phyloP scores from a whole-genome alignment of 1,284 basidiomycete genomes.

The Cutaneotrichosporon sp. region DNA sequence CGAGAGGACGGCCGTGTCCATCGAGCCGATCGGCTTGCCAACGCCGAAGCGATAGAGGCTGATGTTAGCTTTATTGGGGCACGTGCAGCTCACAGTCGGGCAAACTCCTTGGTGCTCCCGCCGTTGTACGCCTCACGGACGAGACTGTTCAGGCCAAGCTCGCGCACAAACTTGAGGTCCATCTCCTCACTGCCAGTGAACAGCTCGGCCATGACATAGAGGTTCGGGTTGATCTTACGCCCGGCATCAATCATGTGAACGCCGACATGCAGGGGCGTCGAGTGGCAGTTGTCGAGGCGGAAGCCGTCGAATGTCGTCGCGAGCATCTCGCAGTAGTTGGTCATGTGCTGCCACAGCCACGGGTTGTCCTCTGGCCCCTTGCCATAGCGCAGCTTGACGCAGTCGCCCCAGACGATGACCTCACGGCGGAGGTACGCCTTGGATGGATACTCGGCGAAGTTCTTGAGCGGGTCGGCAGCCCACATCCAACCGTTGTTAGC shows the following conservation, averaged over 20 bases:
- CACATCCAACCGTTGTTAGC: conserved; percentile 99
- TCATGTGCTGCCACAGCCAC: conserved; percentile 95
- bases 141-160: conserved; percentile 86
- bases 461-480: conserved; percentile 89
- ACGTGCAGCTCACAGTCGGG: conserved; percentile 59
- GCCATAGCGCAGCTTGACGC: conserved; percentile 95
- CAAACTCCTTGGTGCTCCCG: conserved; percentile 81
- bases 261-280: conserved; percentile 93
- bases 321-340: conserved; percentile 75
- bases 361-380: conserved; percentile 75
- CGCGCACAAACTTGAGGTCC: conserved; percentile 86
- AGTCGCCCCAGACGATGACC: conserved; percentile 97
- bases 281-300: conserved; percentile 97
- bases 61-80: not conserved
- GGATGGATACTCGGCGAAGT: conserved; percentile 94
- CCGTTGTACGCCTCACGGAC: conserved; percentile 91
- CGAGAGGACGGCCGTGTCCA: conserved; percentile 83
- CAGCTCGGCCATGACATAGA: conserved; percentile 95
- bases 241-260: conserved; percentile 88
- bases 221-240: conserved; percentile 79
- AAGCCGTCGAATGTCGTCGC: conserved; percentile 89
- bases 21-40: conserved; percentile 77
- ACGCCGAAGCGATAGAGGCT: conserved; percentile 79
- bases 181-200: conserved; percentile 95
- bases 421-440: conserved; percentile 94